Evolutionary conservation across 2,329 filamentous ascomycete genomes (phyloP).

Genomic region (Hypoxylon sp.): DNA sequence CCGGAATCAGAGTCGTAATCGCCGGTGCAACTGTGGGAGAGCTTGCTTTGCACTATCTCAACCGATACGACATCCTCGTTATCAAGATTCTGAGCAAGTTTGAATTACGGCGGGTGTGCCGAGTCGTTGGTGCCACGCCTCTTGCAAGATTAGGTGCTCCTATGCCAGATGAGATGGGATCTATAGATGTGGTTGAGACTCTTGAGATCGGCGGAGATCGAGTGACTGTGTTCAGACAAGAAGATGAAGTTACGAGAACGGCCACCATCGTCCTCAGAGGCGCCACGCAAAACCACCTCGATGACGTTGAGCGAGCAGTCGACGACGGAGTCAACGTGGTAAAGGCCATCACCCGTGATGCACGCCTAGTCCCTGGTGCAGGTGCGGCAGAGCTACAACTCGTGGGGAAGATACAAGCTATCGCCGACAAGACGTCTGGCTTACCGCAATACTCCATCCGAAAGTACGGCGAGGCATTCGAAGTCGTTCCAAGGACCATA

Average conservation of each 20-base stretch:
- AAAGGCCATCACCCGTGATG: conserved; percentile 96
- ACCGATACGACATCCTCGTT: conserved; percentile 94
- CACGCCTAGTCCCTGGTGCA: conserved; percentile 91
- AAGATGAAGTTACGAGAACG: conserved; percentile 91
- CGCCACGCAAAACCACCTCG: conserved; percentile 97
- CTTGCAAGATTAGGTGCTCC: conserved; percentile 94
- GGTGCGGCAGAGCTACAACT: conserved; percentile 96
- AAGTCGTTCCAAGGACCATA: conserved; percentile 93
- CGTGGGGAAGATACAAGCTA: conserved; percentile 89
- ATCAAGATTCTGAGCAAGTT: conserved; percentile 99
- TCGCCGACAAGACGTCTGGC: conserved; percentile 93
- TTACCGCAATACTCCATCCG: conserved; percentile 96
- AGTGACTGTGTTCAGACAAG: conserved; percentile 98
- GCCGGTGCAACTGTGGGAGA: conserved; percentile 96
- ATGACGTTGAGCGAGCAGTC: conserved; percentile 96
- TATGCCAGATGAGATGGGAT: conserved; percentile 99
- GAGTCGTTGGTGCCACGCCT: conserved; percentile 96
- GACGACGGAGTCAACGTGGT: conserved; percentile 99
- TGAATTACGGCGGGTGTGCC: conserved; percentile 93
- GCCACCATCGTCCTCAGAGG: conserved; percentile 95
- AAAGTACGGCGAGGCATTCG: conserved; percentile 97
- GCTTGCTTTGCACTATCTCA: conserved; percentile 96
- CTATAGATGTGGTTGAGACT: conserved; percentile 94
- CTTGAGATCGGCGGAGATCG: conserved; percentile 97
- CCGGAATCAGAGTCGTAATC: conserved; percentile 90